Evolutionary conservation across 2,329 filamentous ascomycete genomes (phyloP).

Genomic region (Eurotiales sp.): DNA sequence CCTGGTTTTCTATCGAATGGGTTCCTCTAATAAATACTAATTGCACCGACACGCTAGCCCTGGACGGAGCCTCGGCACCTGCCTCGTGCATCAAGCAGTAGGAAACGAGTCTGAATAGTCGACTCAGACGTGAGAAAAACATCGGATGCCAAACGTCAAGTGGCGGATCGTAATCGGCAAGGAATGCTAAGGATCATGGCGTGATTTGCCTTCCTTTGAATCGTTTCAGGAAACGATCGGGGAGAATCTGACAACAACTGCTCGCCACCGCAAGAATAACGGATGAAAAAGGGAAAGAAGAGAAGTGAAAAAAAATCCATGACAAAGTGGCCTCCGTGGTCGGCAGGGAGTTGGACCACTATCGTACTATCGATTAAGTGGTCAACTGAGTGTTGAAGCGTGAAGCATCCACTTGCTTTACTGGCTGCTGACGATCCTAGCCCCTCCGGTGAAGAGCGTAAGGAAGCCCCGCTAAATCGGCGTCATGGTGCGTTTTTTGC

Average conservation of each 20-base stretch:
- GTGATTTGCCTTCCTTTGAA: too few species aligned
- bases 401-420: neutral
- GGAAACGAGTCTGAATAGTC: too few species aligned
- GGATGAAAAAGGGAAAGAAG: too few species aligned
- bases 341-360: neutral
- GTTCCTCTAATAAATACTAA: neutral
- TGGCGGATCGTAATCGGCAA: too few species aligned
- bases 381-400: conserved; percentile 1
- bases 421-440: conserved; percentile 12
- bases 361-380: neutral
- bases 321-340: conserved; percentile 3
- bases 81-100: too few species aligned
- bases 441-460: conserved; percentile 2
- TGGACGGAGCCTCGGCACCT: neutral
- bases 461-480: conserved; percentile 12
- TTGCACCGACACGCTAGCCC: neutral
- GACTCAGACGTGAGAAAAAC: too few species aligned
- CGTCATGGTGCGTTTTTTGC: conserved; percentile 9
- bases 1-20: neutral
- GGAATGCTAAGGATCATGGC: too few species aligned
- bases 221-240: too few species aligned
- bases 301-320: neutral
- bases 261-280: too few species aligned
- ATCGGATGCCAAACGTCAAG: too few species aligned
- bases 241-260: too few species aligned